A percentile compares a stretch with the other conserved stretches of the same genome.
These are phyloP conservation scores for Cocos nucifera DNA, from an alignment of 176 grass and related monocot genomes.

Conservation along the genomic window DNA sequence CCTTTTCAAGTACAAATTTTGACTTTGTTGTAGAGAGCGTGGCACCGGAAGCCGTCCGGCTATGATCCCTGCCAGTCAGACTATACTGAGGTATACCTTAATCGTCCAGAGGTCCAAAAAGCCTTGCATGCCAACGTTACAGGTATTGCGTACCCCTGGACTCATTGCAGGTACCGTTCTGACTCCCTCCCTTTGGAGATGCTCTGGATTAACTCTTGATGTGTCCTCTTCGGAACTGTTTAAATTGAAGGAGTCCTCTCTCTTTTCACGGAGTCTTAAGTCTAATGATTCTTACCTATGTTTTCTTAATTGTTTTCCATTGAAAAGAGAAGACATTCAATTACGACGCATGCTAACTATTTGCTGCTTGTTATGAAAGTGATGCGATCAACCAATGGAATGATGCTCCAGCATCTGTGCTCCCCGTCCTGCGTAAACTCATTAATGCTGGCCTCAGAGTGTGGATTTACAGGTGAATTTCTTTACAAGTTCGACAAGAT, in stretches of 20 bases:
- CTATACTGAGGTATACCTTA: slow-evolving; percentile 64
- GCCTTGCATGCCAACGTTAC: slow-evolving; percentile 88
- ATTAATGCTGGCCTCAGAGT: slow-evolving; percentile 46
- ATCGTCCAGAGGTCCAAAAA: slow-evolving; percentile 75
- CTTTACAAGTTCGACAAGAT: background rate
- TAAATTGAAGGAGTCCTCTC: too few species aligned
- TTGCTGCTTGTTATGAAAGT: slow-evolving; percentile 19
- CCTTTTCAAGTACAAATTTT: too few species aligned
- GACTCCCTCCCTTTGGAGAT: too few species aligned
- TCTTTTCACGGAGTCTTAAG: too few species aligned
- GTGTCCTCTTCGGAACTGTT: too few species aligned
- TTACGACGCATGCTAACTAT: too few species aligned
- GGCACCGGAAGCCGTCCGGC: slow-evolving; percentile 50
- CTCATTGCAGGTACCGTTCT: slow-evolving; percentile 59
- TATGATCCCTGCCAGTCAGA: slow-evolving; percentile 58
- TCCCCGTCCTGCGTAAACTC: slow-evolving; percentile 69
- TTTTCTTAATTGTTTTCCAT: too few species aligned
- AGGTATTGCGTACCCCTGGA: slow-evolving; percentile 70
- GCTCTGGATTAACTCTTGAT: too few species aligned
- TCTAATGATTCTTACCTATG: too few species aligned
- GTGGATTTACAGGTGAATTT: slow-evolving; percentile 47
- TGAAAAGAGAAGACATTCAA: too few species aligned
- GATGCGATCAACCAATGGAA: slow-evolving; percentile 35
- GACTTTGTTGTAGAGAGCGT: slow-evolving; percentile 19
- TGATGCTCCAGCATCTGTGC: slow-evolving; percentile 33